Conservation (phyloP, 225 moss, liverwort and hornwort species). For the Lunularia cruciata region DNA sequence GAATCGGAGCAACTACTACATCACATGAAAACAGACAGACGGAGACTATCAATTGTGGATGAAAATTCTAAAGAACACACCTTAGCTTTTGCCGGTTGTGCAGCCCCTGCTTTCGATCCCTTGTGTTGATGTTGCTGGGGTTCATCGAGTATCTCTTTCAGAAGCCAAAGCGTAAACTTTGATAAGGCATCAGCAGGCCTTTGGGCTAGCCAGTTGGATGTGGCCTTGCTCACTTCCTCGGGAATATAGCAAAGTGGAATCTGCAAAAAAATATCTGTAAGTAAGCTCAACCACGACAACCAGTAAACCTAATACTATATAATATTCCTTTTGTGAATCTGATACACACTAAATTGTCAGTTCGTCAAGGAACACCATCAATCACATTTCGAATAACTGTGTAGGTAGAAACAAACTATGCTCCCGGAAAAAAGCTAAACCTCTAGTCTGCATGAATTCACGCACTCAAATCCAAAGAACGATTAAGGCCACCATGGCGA, state of each 20-base stretch:
- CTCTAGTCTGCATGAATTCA: too few relatives aligned
- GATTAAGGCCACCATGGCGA: too few relatives aligned
- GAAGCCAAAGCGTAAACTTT: conserved; percentile 72
- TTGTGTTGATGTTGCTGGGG: conserved; percentile 50
- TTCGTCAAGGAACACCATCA: too few relatives aligned
- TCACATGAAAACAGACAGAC: neutral
- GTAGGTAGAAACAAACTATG: too few relatives aligned
- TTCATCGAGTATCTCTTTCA: conserved; percentile 71
- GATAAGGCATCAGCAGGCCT: conserved; percentile 76
- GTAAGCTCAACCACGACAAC: neutral
- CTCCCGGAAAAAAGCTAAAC: too few relatives aligned
- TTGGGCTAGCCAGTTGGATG: conserved; percentile 77
- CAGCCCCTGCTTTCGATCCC: conserved; percentile 39
- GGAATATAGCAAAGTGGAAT: conserved; percentile 74
- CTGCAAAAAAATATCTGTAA: conserved; percentile 36
- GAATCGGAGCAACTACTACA: neutral
- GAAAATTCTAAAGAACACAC: conserved; percentile 22
- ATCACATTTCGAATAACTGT: too few relatives aligned
- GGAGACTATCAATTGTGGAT: too few relatives aligned
- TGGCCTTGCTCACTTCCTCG: conserved; percentile 58
- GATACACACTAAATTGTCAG: too few relatives aligned
- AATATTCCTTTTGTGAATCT: too few relatives aligned
- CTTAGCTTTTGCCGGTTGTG: conserved; percentile 67
- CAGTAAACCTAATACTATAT: too few relatives aligned
- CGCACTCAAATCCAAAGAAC: too few relatives aligned